Conservation (phyloP, 2,329 filamentous ascomycete genomes). For the Calcarisporium arbuscula region DNA sequence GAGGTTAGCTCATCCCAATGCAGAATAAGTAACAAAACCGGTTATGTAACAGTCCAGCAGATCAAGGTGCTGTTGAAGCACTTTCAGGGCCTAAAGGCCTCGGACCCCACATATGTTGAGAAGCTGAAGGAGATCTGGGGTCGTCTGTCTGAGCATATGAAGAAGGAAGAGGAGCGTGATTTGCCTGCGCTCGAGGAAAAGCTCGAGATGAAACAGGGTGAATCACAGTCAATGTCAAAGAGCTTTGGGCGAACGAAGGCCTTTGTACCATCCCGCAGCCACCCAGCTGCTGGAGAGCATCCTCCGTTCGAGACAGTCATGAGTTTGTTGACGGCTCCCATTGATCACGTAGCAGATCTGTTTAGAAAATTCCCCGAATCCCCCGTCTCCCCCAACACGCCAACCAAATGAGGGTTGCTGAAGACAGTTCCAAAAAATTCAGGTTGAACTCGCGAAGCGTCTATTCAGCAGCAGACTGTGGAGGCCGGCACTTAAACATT, state of each 20-base stretch:
- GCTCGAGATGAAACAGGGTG: conserved; percentile 24
- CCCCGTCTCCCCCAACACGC: too few relatives aligned
- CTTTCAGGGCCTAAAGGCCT: conserved; percentile 39
- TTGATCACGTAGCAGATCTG: conserved; percentile 49
- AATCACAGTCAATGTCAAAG: conserved; percentile 29
- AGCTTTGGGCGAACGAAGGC: conserved; percentile 46
- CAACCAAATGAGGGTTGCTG: too few relatives aligned
- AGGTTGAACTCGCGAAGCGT: too few relatives aligned
- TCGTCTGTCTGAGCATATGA: conserved; percentile 38
- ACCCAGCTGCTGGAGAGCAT: conserved; percentile 42
- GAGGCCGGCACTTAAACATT: too few relatives aligned
- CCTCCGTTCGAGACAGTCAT: conserved; percentile 52
- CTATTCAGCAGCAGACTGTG: too few relatives aligned
- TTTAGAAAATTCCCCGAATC: conserved; percentile 50
- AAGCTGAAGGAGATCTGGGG: conserved; percentile 37
- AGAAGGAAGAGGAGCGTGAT: conserved; percentile 43
- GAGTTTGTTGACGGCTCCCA: conserved; percentile 47
- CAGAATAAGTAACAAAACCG: neutral
- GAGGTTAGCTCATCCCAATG: conserved; percentile 20
- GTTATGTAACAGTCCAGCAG: conserved; percentile 20
- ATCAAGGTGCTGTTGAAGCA: conserved; percentile 43
- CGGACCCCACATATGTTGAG: conserved; percentile 34
- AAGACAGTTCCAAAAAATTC: too few relatives aligned
- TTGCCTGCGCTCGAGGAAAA: conserved; percentile 40
- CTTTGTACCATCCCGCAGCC: conserved; percentile 45